Conservation (phyloP, 2,329 filamentous ascomycete genomes). For the Cytospora piceicola region DNA sequence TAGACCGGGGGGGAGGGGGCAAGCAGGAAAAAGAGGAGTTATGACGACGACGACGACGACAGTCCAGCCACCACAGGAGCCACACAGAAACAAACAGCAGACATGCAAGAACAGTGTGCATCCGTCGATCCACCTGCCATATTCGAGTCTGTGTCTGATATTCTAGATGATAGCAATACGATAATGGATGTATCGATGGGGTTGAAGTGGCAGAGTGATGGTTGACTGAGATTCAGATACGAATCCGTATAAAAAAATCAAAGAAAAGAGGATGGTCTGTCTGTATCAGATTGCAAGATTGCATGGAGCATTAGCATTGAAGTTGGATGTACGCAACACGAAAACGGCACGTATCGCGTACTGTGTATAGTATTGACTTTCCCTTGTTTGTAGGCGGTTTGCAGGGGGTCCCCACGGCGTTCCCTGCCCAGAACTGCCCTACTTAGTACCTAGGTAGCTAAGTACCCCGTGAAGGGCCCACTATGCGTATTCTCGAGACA, state of each 20-base stretch:
- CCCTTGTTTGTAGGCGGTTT: conserved; percentile 2
- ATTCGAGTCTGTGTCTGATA: neutral
- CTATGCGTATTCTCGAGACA: conserved; percentile 16
- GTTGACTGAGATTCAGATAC: neutral
- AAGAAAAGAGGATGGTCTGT: conserved; percentile 11
- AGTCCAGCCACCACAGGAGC: neutral
- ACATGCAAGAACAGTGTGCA: neutral
- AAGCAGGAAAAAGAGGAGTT: conserved; percentile 18
- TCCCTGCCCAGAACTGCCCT: conserved; percentile 10
- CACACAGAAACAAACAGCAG: neutral
- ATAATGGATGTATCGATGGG: neutral
- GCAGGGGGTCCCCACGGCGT: conserved; percentile 14
- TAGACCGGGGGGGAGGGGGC: neutral
- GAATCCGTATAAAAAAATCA: neutral
- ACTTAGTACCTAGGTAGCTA: no score
- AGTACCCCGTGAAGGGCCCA: conserved; percentile 14
- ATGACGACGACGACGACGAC: conserved; percentile 20
- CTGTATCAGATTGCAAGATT: conserved; percentile 7
- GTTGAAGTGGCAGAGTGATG: neutral
- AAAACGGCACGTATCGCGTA: neutral
- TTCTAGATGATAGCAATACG: no score
- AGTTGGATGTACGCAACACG: neutral
- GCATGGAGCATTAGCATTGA: neutral
- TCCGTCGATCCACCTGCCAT: neutral
- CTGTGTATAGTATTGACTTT: conserved; percentile 10